Percentiles rank a stretch among this genome's conserved stretches.
phyloP scores from a whole-genome alignment of 495 filamentous ascomycete genomes.

The Tuber calosporum region DNA sequence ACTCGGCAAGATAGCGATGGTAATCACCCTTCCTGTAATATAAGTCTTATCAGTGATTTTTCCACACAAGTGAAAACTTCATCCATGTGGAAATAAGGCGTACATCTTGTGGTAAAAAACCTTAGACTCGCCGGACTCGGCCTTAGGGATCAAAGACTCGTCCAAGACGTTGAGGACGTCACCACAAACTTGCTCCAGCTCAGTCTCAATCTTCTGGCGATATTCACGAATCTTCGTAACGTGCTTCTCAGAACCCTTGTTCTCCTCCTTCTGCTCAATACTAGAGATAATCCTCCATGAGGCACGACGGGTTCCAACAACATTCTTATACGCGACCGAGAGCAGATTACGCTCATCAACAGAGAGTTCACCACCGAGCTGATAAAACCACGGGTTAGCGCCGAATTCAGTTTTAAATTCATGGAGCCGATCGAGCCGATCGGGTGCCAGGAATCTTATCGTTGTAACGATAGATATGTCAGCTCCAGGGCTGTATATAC shows the following conservation, averaged over 20 bases:
- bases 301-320: conserved; percentile 95
- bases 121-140: conserved; percentile 96
- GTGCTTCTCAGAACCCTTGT: conserved; percentile 97
- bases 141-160: conserved; percentile 91
- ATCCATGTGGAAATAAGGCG: conserved; percentile 42
- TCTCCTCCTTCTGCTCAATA: conserved; percentile 99
- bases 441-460: conserved; percentile 6
- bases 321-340: conserved; percentile 99
- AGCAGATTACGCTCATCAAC: conserved; percentile 99
- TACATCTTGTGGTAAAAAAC: conserved; percentile 99
- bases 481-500: conserved; percentile 48
- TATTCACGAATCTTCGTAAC: conserved; percentile 93
- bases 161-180: conserved; percentile 97
- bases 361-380: conserved; percentile 89
- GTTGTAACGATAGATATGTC: conserved; percentile 5
- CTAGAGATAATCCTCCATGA: conserved; percentile 99
- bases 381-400: conserved; percentile 41
- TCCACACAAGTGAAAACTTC: not conserved
- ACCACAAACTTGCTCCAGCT: conserved; percentile 97
- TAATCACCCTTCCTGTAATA: conserved; percentile 94
- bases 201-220: conserved; percentile 96
- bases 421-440: conserved; percentile 1
- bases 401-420: conserved; percentile 12
- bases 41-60: conserved; percentile 29
- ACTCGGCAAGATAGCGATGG: conserved; percentile 98